These are phyloP conservation scores for Boletus subcaerulescens DNA, from an alignment of 768 basidiomycete genomes.

Conservation along the genomic window DNA sequence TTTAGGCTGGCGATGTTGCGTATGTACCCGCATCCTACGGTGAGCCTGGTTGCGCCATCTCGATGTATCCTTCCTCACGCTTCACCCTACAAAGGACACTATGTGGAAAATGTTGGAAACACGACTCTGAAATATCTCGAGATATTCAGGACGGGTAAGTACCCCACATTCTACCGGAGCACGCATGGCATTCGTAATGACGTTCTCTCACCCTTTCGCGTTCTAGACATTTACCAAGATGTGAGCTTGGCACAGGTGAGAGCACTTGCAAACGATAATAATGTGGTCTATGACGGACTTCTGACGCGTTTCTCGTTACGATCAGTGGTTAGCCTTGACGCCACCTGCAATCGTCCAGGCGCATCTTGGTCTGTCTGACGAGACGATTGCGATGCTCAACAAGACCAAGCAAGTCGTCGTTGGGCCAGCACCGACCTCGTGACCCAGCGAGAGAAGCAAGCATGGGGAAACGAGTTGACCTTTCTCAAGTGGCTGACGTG, in stretches of 20 bases:
- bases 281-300: background rate
- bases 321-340: constrained; percentile 44
- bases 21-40: constrained; percentile 17
- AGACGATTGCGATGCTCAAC: constrained; percentile 33
- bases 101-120: constrained; percentile 54
- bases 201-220: background rate
- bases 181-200: too few species aligned
- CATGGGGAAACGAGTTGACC: too few species aligned
- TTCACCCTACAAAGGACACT: constrained; percentile 37
- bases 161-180: background rate
- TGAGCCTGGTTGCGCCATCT: background rate
- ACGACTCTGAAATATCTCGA: constrained; percentile 47
- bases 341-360: constrained; percentile 46
- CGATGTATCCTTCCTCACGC: background rate
- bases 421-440: constrained; percentile 15
- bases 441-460: too few species aligned
- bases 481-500: too few species aligned
- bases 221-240: constrained; percentile 26
- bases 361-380: constrained; percentile 40
- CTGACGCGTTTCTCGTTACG: background rate
- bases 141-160: constrained; percentile 42
- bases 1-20: constrained; percentile 22
- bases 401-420: constrained; percentile 41
- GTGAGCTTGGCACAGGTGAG: constrained; percentile 47
- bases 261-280: background rate